A percentile compares a stretch with the other conserved stretches of the same genome.
phyloP scores from a whole-genome alignment of 2,329 filamentous ascomycete species.

The Tolypocladium amazonense region DNA sequence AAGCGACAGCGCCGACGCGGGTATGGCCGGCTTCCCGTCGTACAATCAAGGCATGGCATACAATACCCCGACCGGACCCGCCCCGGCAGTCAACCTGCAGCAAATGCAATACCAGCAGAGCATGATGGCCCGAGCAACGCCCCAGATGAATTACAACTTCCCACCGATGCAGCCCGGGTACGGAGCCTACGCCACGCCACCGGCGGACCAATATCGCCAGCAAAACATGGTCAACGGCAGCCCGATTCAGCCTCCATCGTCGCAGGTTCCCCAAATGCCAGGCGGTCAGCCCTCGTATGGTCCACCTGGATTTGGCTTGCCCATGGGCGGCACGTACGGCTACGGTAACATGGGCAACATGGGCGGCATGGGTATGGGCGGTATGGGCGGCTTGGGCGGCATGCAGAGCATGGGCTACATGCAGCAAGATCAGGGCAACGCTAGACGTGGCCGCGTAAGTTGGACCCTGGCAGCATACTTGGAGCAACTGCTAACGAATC shows the following conservation, averaged over 20 bases:
- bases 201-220: conserved; percentile 46
- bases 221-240: conserved; percentile 39
- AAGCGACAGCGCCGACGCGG: conserved; percentile 40
- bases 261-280: conserved; percentile 30
- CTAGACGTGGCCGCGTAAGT: conserved; percentile 49
- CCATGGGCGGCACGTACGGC: conserved; percentile 29
- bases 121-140: conserved; percentile 42
- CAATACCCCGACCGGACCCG: conserved; percentile 29
- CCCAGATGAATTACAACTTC: conserved; percentile 47
- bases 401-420: conserved; percentile 41
- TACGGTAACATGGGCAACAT: conserved; percentile 37
- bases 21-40: conserved; percentile 36
- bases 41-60: conserved; percentile 44
- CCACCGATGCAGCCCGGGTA: conserved; percentile 45
- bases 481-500: conserved; percentile 12
- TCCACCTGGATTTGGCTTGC: conserved; percentile 39
- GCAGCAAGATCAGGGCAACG: conserved; percentile 44
- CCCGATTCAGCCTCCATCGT: conserved; percentile 35
- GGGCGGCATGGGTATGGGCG: conserved; percentile 21
- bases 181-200: conserved; percentile 37
- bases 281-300: conserved; percentile 32
- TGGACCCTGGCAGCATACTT: conserved; percentile 6
- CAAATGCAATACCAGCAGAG: conserved; percentile 50
- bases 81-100: conserved; percentile 36
- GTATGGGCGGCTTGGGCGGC: conserved; percentile 30